These are phyloP conservation scores for Trametes versicolor DNA, from an alignment of 1,284 basidiomycete genomes.

Conservation along the genomic window DNA sequence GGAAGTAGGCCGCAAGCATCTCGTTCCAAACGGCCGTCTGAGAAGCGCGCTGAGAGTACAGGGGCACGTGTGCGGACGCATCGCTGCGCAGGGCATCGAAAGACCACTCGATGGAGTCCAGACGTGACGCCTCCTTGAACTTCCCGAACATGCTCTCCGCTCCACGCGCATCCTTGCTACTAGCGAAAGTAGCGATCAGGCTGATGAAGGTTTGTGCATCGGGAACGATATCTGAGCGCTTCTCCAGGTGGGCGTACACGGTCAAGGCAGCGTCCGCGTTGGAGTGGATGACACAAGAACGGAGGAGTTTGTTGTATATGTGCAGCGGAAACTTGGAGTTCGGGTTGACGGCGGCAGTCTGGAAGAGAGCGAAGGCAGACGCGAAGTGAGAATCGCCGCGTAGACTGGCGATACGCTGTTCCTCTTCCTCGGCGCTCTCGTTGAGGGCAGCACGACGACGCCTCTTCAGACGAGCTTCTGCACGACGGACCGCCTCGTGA, in stretches of 20 bases:
- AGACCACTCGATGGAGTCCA: slow-evolving; percentile 48
- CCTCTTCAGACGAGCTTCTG: slow-evolving; percentile 56
- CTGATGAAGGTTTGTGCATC: slow-evolving; percentile 60
- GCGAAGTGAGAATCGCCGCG: slow-evolving; percentile 75
- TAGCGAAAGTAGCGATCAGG: slow-evolving; percentile 72
- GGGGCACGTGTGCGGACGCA: neutral
- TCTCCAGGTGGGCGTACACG: slow-evolving; percentile 76
- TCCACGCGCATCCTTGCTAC: slow-evolving; percentile 61
- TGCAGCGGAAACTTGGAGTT: slow-evolving; percentile 47
- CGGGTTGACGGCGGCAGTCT: slow-evolving; percentile 58
- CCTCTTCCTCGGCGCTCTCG: slow-evolving; percentile 38
- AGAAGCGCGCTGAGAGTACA: slow-evolving; percentile 32
- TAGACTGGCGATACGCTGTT: slow-evolving; percentile 53
- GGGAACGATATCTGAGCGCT: slow-evolving; percentile 51
- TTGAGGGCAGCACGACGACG: slow-evolving; percentile 41
- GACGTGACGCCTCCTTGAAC: slow-evolving; percentile 56
- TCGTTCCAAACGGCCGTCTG: slow-evolving; percentile 72
- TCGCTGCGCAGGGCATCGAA: slow-evolving; percentile 14
- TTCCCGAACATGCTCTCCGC: slow-evolving; percentile 77
- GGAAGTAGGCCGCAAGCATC: slow-evolving; percentile 84
- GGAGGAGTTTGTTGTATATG: slow-evolving; percentile 70
- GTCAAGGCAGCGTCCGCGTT: slow-evolving; percentile 73
- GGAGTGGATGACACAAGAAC: slow-evolving; percentile 67
- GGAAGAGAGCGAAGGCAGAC: slow-evolving; percentile 79
- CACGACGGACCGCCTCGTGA: slow-evolving; percentile 52